A percentile compares a stretch with the other conserved stretches of the same genome.
phyloP scores from a whole-genome alignment of 2,329 filamentous ascomycete genomes.

The Aspergillus spinulosporus region DNA sequence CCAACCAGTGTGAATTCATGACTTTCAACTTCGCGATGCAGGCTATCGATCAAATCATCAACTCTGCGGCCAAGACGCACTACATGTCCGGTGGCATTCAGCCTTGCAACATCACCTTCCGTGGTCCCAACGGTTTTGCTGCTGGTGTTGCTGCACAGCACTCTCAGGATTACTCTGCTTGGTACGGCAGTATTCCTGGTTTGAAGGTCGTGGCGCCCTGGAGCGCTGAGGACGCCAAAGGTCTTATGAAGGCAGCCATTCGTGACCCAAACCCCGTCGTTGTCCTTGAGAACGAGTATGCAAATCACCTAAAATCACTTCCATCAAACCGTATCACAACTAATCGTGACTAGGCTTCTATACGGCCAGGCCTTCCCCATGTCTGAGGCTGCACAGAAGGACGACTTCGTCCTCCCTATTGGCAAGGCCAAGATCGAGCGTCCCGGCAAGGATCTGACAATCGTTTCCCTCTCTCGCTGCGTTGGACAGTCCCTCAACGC shows the following conservation, averaged over 20 bases:
- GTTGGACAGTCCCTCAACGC: constrained; percentile 88
- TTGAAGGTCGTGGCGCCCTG: constrained; percentile 96
- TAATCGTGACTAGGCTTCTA: constrained; percentile 59
- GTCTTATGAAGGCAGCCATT: constrained; percentile 94
- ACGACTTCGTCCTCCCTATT: constrained; percentile 95
- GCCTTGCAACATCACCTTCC: constrained; percentile 99
- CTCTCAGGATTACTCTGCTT: constrained; percentile 97
- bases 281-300: constrained; percentile 78
- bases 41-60: constrained; percentile 99
- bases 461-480: constrained; percentile 91
- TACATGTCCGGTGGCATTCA: constrained; percentile 99
- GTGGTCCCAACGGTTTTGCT: constrained; percentile 97
- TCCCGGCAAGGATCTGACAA: constrained; percentile 89
- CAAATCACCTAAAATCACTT: constrained; percentile 13
- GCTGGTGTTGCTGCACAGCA: constrained; percentile 94
- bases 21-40: constrained; percentile 99
- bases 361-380: constrained; percentile 96
- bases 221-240: constrained; percentile 98
- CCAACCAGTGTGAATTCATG: constrained; percentile 91
- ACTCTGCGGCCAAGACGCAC: constrained; percentile 97
- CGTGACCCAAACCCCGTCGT: constrained; percentile 97
- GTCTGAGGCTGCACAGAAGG: constrained; percentile 93
- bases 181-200: constrained; percentile 97
- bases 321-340: constrained; percentile 4
- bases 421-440: constrained; percentile 99